phyloP scores from a whole-genome alignment of 2,329 filamentous ascomycete genomes.

The Aspergillus pseudoglaucus region DNA sequence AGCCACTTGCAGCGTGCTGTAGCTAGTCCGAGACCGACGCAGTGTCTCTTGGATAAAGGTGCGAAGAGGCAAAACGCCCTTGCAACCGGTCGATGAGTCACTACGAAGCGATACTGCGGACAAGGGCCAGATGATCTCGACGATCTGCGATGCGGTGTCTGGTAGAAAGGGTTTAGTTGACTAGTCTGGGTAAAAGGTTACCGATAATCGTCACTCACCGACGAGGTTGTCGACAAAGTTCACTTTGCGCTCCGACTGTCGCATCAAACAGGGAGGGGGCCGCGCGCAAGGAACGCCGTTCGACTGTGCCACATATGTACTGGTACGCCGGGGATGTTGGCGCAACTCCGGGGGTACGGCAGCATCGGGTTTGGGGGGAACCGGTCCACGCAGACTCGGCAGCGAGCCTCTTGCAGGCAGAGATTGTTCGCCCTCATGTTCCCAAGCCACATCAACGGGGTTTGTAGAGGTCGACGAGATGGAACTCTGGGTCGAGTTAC shows the following conservation, averaged over 20 bases:
- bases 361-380: slow-evolving; percentile 25
- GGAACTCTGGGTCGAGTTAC: slow-evolving; percentile 59
- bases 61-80: slow-evolving; percentile 78
- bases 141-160: slow-evolving; percentile 97
- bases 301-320: slow-evolving; percentile 48
- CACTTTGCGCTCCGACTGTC: slow-evolving; percentile 85
- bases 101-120: slow-evolving; percentile 72
- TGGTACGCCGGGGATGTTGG: slow-evolving; percentile 49
- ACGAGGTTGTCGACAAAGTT: slow-evolving; percentile 96
- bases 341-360: slow-evolving; percentile 36
- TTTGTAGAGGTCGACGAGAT: slow-evolving; percentile 61
- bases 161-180: slow-evolving; percentile 25
- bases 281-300: slow-evolving; percentile 43
- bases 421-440: slow-evolving; percentile 30
- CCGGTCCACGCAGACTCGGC: slow-evolving; percentile 15
- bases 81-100: slow-evolving; percentile 58
- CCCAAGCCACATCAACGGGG: slow-evolving; percentile 50
- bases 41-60: slow-evolving; percentile 98
- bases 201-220: slow-evolving; percentile 60
- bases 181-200: slow-evolving; percentile 13
- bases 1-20: slow-evolving; percentile 93
- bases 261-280: slow-evolving; percentile 67
- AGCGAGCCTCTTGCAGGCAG: slow-evolving; percentile 19
- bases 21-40: slow-evolving; percentile 88
- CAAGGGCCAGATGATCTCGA: slow-evolving; percentile 93